Evolutionary conservation across 176 grass and related monocot genomes (phyloP).

Genomic region (Microstegium vimineum): DNA sequence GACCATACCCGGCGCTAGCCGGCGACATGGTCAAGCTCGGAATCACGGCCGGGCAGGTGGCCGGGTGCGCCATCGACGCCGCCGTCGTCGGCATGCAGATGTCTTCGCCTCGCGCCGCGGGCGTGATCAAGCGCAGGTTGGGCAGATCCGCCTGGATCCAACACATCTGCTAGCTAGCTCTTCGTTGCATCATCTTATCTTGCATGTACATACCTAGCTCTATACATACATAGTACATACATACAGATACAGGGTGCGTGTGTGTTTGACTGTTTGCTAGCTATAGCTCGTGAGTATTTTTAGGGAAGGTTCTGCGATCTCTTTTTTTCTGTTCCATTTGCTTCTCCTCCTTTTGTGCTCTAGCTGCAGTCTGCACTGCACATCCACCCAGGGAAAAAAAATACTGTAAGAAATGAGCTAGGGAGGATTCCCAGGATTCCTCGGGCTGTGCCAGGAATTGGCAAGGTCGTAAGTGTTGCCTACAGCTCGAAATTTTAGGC

Average conservation of each 20-base stretch:
- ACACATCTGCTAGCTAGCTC: background rate
- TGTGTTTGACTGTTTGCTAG: too few relatives aligned
- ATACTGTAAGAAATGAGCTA: conserved; percentile 2
- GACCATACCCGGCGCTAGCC: conserved; percentile 39
- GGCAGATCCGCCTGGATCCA: conserved; percentile 36
- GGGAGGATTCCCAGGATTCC: conserved; percentile 30
- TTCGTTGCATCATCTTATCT: background rate
- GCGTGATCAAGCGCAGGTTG: conserved; percentile 79
- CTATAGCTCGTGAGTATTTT: background rate
- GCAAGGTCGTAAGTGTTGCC: conserved; percentile 41
- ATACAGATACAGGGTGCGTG: too few relatives aligned
- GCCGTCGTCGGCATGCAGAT: conserved; percentile 61
- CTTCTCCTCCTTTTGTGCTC: conserved; percentile 13
- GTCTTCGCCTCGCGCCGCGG: conserved; percentile 40
- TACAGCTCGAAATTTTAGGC: conserved; percentile 61
- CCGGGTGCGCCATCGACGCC: conserved; percentile 43
- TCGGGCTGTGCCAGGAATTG: conserved; percentile 20
- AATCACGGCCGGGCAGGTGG: conserved; percentile 41
- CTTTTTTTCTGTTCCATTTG: background rate
- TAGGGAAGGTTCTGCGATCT: background rate
- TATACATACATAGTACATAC: too few relatives aligned
- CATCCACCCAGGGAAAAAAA: background rate
- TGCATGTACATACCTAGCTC: background rate
- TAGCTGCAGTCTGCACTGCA: background rate
- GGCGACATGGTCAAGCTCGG: conserved; percentile 53